These are phyloP conservation scores for Poteriospumella lacustris DNA, from an alignment of 108 stramenopile species.

Conservation along the genomic window DNA sequence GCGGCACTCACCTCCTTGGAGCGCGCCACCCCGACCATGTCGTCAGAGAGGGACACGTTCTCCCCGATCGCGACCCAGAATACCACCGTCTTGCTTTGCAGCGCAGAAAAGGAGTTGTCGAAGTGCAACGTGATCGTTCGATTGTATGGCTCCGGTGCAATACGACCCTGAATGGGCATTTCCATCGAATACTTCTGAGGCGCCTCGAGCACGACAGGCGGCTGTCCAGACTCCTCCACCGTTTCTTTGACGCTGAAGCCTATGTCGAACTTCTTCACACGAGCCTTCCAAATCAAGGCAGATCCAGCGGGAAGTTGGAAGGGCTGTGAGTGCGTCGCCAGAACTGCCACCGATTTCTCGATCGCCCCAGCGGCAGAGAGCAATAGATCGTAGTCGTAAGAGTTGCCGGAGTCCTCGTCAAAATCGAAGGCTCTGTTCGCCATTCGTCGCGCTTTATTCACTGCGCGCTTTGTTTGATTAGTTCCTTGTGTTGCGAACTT, in stretches of 20 bases:
- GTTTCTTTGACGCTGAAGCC: background rate
- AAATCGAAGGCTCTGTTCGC: background rate
- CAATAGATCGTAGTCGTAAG: constrained; percentile 12
- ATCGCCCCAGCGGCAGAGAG: constrained; percentile 14
- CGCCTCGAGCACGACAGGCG: background rate
- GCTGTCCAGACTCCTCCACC: background rate
- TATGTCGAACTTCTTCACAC: background rate
- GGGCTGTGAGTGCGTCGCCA: background rate
- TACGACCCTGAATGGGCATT: background rate
- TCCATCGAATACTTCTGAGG: background rate
- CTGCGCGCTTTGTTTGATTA: background rate
- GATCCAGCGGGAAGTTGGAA: background rate
- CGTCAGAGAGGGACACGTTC: background rate
- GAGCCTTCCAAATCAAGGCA: background rate
- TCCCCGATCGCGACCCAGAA: constrained; percentile 6
- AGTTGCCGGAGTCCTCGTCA: background rate
- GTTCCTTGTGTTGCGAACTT: background rate
- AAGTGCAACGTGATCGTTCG: background rate
- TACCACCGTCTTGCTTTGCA: background rate
- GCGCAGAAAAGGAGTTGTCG: background rate
- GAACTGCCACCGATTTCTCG: background rate
- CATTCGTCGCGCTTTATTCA: background rate
- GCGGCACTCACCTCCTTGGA: background rate
- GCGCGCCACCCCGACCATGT: background rate
- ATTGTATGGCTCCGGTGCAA: background rate